phyloP scores from a whole-genome alignment of 1,284 basidiomycete genomes.

The Trichosporon inkin region DNA sequence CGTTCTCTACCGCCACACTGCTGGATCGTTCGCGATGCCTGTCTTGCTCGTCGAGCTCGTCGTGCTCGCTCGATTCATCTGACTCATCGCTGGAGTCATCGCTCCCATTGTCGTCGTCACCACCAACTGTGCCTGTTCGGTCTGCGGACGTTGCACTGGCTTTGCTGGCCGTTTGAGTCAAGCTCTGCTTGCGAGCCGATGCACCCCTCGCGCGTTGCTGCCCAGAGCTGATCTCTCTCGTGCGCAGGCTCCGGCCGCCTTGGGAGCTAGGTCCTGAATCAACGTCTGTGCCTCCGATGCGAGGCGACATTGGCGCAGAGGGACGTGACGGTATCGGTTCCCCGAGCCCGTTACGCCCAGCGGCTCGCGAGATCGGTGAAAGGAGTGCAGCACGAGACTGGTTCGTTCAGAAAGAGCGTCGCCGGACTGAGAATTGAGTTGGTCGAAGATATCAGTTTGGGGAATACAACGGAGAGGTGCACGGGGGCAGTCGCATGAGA shows the following conservation, averaged over 20 bases:
- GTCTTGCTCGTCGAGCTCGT: conserved; percentile 22
- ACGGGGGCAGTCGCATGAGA: not conserved
- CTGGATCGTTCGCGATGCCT: conserved; percentile 12
- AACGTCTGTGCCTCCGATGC: not conserved
- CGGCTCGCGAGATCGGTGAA: not conserved
- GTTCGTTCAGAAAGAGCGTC: not conserved
- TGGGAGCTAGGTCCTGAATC: not conserved
- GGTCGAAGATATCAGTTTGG: not conserved
- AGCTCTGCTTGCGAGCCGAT: not conserved
- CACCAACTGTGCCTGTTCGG: not conserved
- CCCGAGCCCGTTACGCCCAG: not conserved
- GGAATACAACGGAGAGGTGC: no score
- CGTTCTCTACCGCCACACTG: conserved; percentile 1
- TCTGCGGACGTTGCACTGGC: not conserved
- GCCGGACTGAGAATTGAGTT: not conserved
- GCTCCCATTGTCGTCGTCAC: conserved; percentile 5
- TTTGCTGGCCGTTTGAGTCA: not conserved
- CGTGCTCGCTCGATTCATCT: conserved; percentile 17
- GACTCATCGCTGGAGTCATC: conserved; percentile 10
- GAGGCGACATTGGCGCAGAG: conserved; percentile 2
- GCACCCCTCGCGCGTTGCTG: not conserved
- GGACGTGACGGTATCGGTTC: not conserved
- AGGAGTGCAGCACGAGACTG: not conserved
- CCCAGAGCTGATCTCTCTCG: not conserved
- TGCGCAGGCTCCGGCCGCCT: not conserved